Evolutionary conservation across 768 basidiomycete species (phyloP), one percentile per base, ranked within the genome.

Genomic region (Leccinum disarticulatum): DNA sequence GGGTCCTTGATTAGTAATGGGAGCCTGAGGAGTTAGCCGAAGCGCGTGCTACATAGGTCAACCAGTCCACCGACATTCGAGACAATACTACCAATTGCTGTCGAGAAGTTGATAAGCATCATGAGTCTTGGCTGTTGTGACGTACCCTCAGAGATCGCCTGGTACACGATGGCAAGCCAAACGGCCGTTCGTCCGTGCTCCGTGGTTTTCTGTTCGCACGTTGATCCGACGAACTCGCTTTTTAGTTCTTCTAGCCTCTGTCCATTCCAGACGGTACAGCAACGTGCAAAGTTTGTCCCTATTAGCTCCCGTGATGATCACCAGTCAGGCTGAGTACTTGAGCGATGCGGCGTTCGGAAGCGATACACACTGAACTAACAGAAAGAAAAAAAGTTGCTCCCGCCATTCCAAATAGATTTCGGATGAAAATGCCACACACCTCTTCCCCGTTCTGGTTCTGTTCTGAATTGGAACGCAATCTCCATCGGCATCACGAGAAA

Each of bases 91-190:
- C 7, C 17, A n/a, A 41, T n/a, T 9, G 9, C 38, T 41, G 38
- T 9, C 10, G 38, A 41, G 10, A 41, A 41, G 91, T 76, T 91
- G 92, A 93, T 92, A 63, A 64, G 77, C 67, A 6, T 25, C n/a
- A 9, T 25, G 15, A 25, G 2, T 50, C 28, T 15, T 8, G 5
- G 25, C 3, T 17, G 22, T 11, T 17, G 9, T 5, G 33, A 46
- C 31, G 8, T 30, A 25, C 50, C 13, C 43, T 4, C 60, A 95
- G 93, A 93, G 11, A 88, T 93, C n/a, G 90, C 95, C 14, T 88
- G 93, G n/a, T 91, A 91, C 67, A 88, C 85, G 9, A 46, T 22
- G 10, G 63, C 91, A 87, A 65, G 86, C 97, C 56, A 93, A 96
- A 74, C 80, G 83, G 48, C 94, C 95, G 70, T 25, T 25, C 25